phyloP scores from a whole-genome alignment of 208 protist genomes.

The Baffinella frigidus region DNA sequence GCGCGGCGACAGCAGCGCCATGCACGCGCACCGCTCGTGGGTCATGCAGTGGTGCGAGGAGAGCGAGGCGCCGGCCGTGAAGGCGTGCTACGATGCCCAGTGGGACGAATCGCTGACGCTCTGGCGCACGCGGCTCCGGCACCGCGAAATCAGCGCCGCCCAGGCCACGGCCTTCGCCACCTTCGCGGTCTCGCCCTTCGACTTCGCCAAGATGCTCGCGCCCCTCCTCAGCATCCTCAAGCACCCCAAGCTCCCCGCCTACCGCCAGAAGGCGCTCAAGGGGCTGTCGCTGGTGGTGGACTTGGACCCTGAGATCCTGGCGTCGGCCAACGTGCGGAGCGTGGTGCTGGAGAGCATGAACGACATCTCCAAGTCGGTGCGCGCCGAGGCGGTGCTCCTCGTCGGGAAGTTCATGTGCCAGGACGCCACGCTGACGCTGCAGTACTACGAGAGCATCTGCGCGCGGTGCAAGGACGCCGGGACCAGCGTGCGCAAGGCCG shows the following conservation, averaged over 20 bases:
- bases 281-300: background rate
- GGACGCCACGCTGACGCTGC: background rate
- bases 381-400: conserved; percentile 15
- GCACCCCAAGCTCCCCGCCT: conserved; percentile 8
- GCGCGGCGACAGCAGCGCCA: background rate
- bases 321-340: background rate
- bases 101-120: background rate
- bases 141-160: too few relatives aligned
- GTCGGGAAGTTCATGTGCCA: conserved; percentile 44
- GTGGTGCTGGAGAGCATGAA: background rate
- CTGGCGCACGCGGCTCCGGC: too few relatives aligned
- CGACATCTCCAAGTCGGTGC: conserved; percentile 6
- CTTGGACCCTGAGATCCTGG: conserved; percentile 1
- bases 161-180: background rate
- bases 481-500: conserved; percentile 25
- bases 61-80: background rate
- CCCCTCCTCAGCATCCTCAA: conserved; percentile 11
- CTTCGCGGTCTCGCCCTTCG: background rate
- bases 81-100: background rate
- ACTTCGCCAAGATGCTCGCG: background rate
- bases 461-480: background rate
- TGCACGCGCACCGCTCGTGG: background rate
- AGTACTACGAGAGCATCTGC: conserved; percentile 58
- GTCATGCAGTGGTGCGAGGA: background rate
- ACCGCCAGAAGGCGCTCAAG: conserved; percentile 29